Percentiles rank a stretch among this genome's conserved stretches.
Conservation (phyloP, 805 yeast genomes). For the Wickerhamomyces kurtzmanii region DNA sequence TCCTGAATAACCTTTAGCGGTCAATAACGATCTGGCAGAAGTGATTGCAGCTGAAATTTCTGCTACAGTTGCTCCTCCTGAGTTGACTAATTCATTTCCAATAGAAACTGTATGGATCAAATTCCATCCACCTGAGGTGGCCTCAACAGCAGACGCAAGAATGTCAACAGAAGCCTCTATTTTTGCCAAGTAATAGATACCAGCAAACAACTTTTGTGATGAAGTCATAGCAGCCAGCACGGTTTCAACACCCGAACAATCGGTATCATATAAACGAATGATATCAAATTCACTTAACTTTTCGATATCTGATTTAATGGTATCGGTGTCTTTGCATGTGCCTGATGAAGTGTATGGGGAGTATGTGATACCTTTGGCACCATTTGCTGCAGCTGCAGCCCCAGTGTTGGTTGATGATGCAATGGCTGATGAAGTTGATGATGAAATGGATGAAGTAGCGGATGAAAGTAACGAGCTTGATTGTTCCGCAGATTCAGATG, state of each 20-base stretch:
- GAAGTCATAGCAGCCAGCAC: constrained; percentile 37
- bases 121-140: constrained; percentile 39
- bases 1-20: constrained; percentile 41
- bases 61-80: constrained; percentile 34
- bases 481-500: constrained; percentile 1
- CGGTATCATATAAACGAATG: constrained; percentile 55
- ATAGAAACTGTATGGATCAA: constrained; percentile 49
- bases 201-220: constrained; percentile 45
- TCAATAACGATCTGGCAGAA: constrained; percentile 34
- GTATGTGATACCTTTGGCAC: constrained; percentile 53
- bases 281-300: constrained; percentile 33
- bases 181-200: constrained; percentile 42
- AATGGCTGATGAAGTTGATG: constrained; percentile 22
- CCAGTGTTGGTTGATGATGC: constrained; percentile 22
- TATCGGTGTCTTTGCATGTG: constrained; percentile 39
- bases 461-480: constrained; percentile 10
- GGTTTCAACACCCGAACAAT: constrained; percentile 46
- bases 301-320: constrained; percentile 37
- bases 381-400: constrained; percentile 24
- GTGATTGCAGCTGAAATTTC: constrained; percentile 37
- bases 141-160: constrained; percentile 33
- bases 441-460: constrained; percentile 19
- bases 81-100: constrained; percentile 57
- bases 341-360: constrained; percentile 52
- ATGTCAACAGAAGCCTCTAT: constrained; percentile 30